Conservation (phyloP, 1,139 yeast genomes). For the Protomyces pachydermus region DNA sequence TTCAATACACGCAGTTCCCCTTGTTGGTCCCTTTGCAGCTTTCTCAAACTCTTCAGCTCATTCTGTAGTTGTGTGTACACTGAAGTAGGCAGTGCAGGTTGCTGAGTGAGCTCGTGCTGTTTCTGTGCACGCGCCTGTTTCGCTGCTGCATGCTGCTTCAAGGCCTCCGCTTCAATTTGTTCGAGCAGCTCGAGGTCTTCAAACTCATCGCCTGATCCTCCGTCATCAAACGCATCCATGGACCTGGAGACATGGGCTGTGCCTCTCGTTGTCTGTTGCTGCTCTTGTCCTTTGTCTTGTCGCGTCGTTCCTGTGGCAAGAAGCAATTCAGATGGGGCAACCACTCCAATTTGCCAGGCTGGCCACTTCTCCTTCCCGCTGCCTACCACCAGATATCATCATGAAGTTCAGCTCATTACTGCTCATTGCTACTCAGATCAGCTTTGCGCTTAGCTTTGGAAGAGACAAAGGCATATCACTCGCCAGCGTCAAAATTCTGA, state of each 20-base stretch:
- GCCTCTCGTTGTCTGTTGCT: background rate
- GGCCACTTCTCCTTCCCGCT: background rate
- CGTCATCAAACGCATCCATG: background rate
- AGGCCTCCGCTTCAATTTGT: constrained; percentile 11
- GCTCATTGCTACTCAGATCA: background rate
- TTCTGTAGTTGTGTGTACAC: background rate
- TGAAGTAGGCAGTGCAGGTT: background rate
- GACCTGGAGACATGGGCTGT: background rate
- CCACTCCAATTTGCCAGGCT: background rate
- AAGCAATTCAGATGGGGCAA: background rate
- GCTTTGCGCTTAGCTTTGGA: background rate
- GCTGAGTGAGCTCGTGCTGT: background rate
- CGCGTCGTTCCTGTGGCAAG: too few relatives aligned
- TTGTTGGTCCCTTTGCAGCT: constrained; percentile 3
- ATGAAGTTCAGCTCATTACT: background rate
- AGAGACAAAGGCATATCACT: background rate
- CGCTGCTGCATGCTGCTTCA: constrained; percentile 15
- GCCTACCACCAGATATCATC: background rate
- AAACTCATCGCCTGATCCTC: constrained; percentile 12
- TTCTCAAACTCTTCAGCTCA: background rate
- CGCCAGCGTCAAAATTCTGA: background rate
- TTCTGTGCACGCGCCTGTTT: background rate
- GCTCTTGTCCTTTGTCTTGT: background rate
- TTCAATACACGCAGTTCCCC: constrained; percentile 15
- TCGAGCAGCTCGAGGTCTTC: constrained; percentile 21